Percentiles rank a stretch among this genome's conserved stretches.
phyloP scores from a whole-genome alignment of 129 eudicot genomes.

The Artemisia tridentata region DNA sequence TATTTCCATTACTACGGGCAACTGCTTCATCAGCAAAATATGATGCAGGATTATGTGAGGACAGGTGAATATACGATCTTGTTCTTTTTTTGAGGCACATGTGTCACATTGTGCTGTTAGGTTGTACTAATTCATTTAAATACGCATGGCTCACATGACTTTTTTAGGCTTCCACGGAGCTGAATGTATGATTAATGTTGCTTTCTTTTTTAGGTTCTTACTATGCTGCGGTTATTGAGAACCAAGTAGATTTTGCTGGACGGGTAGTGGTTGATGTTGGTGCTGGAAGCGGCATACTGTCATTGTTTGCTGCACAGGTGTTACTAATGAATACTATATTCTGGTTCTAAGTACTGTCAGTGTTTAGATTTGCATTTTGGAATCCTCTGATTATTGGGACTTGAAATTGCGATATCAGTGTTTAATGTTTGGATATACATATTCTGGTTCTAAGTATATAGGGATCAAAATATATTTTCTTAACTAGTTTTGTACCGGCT shows the following conservation, averaged over 20 bases:
- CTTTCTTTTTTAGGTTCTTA: slow-evolving; percentile 59
- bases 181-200: slow-evolving; percentile 4
- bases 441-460: too few species aligned
- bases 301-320: slow-evolving; percentile 99
- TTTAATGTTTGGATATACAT: too few species aligned
- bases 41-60: slow-evolving; percentile 98
- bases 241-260: slow-evolving; percentile 78
- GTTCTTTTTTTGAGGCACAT: slow-evolving; percentile 8
- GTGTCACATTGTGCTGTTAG: slow-evolving; percentile 12
- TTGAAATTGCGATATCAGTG: too few species aligned
- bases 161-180: slow-evolving; percentile 3
- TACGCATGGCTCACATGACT: neutral
- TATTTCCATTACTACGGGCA: slow-evolving; percentile 97
- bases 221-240: slow-evolving; percentile 93
- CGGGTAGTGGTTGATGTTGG: slow-evolving; percentile 98
- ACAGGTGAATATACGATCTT: slow-evolving; percentile 63
- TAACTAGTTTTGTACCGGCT: too few species aligned
- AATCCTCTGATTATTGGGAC: too few species aligned
- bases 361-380: too few species aligned
- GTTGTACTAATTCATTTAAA: slow-evolving; percentile 1
- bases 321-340: neutral
- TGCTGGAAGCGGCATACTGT: slow-evolving; percentile 99
- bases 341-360: too few species aligned
- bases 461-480: too few species aligned
- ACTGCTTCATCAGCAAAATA: slow-evolving; percentile 93